Base-by-base conservation (phyloP, 106 monocot species). In the Acorus calamus region DNA sequence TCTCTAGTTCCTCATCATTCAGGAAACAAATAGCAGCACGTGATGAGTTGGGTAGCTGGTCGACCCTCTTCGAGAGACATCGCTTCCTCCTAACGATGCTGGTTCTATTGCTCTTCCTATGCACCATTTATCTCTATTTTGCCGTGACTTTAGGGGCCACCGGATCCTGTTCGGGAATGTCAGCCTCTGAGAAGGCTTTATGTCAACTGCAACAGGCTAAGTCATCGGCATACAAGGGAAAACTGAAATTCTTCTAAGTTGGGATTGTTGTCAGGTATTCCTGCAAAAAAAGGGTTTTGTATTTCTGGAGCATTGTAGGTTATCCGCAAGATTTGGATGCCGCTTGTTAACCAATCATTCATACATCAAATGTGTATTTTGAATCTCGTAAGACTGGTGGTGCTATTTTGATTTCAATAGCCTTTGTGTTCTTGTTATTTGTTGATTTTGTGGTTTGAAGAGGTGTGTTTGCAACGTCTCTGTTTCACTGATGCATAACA, bases 121-220 rank as follows among this genome's bases (percentile, higher is more conserved):
- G 94, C 84, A 78, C 84, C 4, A 64, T 89, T 44, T 94, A 94
- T 73, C 79, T 94, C 61, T 89, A 94, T 76, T 94, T 94, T 51
- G 89, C 89, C 4, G 73, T 94, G 8, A 89, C 89, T 12, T 57
- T 94, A 44, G 84, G 86, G 55, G 44, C 70, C 4, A 9, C 57
- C 28, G 74, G 71, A 12, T 62, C 73, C 13, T 94, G 93, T 46
- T 63, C 86, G n/a, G 81, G 79, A 5, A 41, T 86, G 64, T 55
- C 77, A 13, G 86, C 79, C 8, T 44, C 81, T 44, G 77, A 94
- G 51, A 94, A 79, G 62, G 75, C 72, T 14, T 59, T 75, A 2
- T 94, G 93, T 47, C 56, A 28, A 28, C 28, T 28, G 28, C 28
- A 28, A 28, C 28, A 72, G 58, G 76, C 83, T 5, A 89, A 84